Base-by-base conservation (phyloP, 1,284 basidiomycete species). In the Megacollybia platyphylla region DNA sequence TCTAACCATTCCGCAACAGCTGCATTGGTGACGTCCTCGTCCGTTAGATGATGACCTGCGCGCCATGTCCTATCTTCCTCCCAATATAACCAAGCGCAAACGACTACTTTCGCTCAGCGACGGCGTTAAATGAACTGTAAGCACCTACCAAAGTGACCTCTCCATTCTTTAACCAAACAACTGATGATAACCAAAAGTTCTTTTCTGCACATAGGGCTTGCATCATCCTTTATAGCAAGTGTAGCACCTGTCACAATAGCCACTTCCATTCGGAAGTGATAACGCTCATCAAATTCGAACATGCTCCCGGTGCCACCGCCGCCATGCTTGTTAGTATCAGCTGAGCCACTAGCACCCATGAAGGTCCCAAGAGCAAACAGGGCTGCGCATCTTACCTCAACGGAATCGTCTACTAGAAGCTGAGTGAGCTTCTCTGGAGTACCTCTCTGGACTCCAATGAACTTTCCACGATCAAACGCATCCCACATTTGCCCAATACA, bases 401-500 rank as follows among this genome's bases (percentile, higher is more conserved):
- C 86, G 2, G 91, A 87, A 48, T 88, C 85, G 51, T 97, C 93
- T 26, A 81, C 73, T 36, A 97, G 67, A 60, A 94, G 72, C 31
- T 70, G 70, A 49, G 93, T 84, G 31, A 98, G 71, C 51, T 86
- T 84, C 52, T 92, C 87, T 58, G 94, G 92, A 24, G 87, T 85
- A 2, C 82, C 82, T 42, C 73, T 71, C 53, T 85, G 79, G 31
- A 96, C 81, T 5, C 86, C 92, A 48, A 85, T 74, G 6, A 86
- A 79, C 60, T 92, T 96, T 46, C 89, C 87, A 47, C 91, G 87
- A 55, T 97, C 91, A 52, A 89, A 89, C 13, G 71, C 74, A 52
- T 93, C 91, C 94, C 96, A 98, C 56, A 98, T 81, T 59, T 94
- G 89, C 7, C 84, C 90, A 44, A 98, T 88, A 56, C 92, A 97